phyloP scores from a whole-genome alignment of 352 stramenopile genomes.

The Globisporangium abappressorium region DNA sequence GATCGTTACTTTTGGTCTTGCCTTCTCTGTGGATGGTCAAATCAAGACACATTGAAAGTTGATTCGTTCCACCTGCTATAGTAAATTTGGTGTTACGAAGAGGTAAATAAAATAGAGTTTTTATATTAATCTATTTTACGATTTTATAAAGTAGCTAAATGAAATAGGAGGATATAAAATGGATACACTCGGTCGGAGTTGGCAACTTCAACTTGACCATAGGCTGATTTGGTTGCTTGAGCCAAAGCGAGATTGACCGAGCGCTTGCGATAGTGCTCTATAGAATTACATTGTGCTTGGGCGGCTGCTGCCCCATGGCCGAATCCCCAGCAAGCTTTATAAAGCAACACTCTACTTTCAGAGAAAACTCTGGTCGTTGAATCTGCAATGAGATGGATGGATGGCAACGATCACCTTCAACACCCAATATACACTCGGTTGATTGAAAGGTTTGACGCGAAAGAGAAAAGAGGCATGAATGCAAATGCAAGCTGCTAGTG shows the following conservation, averaged over 20 bases:
- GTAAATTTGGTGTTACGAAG: no score
- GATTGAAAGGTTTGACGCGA: background rate
- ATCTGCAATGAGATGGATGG: background rate
- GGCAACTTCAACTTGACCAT: conserved; percentile 1
- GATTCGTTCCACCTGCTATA: no score
- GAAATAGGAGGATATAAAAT: background rate
- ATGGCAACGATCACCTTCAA: background rate
- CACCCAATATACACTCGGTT: background rate
- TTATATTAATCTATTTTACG: no score
- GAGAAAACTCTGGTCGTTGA: background rate
- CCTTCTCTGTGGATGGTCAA: no score
- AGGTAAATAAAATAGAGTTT: no score
- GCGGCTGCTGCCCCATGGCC: background rate
- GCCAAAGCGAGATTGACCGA: background rate
- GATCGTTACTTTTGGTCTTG: no score
- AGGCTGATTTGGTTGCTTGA: background rate
- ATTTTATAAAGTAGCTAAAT: no score
- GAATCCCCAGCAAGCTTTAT: background rate
- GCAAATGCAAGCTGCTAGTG: background rate
- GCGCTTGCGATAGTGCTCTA: background rate
- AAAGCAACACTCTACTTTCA: background rate
- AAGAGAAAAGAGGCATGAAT: background rate
- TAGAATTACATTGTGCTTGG: background rate
- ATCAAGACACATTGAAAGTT: no score
- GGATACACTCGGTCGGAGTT: background rate